Evolutionary conservation across 805 yeast species (phyloP), one percentile per base, ranked within the genome.

Genomic region (Ogataea trehalophila): DNA sequence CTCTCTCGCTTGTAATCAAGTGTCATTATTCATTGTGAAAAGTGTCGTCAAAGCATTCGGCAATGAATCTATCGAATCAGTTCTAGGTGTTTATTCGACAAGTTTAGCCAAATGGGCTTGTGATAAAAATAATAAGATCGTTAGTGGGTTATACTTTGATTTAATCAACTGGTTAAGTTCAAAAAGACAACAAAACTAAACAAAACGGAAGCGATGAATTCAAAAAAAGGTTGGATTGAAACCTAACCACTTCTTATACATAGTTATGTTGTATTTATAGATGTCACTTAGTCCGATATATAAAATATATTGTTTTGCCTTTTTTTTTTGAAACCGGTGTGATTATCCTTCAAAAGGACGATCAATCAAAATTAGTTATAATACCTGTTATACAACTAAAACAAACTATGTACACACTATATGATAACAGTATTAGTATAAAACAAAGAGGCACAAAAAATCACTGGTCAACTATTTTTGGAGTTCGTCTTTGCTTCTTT

Each of bases 141-240:
- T 75, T 18, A 71, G 84, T 8, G 69, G 77, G 13, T 61, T 87
- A 58, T 89, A 86, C 61, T 75, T 81, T 54, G 97, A 90, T 57
- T 79, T 88, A 51, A 76, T 86, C 59, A 89, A 89, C 67, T 91
- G 94, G 91, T 61, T 85, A 39, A 74, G 73, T 52, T 69, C 85
- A n/a, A 75, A 75, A 57, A 72, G 76, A 35, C 34, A 43, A 8
- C 46, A 43, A 20, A 23, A n/a, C 43, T 16, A 17, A n/a, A 17
- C 5, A 8, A 20, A 15, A 35, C 23, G 23, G 6, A n/a, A 22
- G 4, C 26, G 17, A 14, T 26, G 16, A n/a, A 23, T 14, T 17
- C 33, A 26, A 39, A 42, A 14, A 39, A 23, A 26, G 17, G 15
- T 22, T 26, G 4, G 31, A 9, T 26, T 26, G 31, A 26, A 26